Evolutionary conservation across 108 stramenopile genomes (phyloP), one percentile per base, ranked within the genome.

Genomic region (Nitzschia palea): DNA sequence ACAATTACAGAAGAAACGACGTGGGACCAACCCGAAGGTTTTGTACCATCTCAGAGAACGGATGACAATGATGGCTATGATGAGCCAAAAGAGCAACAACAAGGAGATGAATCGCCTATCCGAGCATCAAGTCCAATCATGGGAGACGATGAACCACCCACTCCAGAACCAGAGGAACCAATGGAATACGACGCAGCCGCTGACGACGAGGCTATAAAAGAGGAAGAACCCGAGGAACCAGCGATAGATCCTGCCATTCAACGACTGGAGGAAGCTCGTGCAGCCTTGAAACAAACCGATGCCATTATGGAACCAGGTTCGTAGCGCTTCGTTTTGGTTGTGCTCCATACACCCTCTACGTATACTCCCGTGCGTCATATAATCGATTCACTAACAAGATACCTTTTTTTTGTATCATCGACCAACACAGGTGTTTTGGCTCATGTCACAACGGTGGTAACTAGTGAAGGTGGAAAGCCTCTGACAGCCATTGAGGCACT

Each of bases 11-110:
- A 80, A 37, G 84, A 85, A 67, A 91, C 85, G 15, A 70, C 73
- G 65, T 94, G 93, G 93, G 90, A 89, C 18, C 62, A 56, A 23
- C 93, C 93, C 3, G 77, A 61, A 8, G 80, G 55, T n/a, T 75
- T 78, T 14, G 43, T 62, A n/a, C 50, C 40, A 3, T 29, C 17
- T 14, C 10, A 8, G 8, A 8, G 8, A 8, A 29, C 72, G 29
- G 31, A 51, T 36, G 48, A 51, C 25, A 17, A 6, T 4, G 45
- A 58, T 23, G 18, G 1, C 1, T 6, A 2, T 6, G 52, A 58
- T 44, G 65, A 45, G 9, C n/a, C n/a, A n/a, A 62, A 27, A 22
- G 68, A 79, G 3, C 54, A 34, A 2, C 57, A 67, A 5, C 58
- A 76, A 12, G 53, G 17, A 3, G 57, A 53, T 25, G 47, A 55